Evolutionary conservation across 1,284 basidiomycete genomes (phyloP).

Genomic region (Agaricales sp.): DNA sequence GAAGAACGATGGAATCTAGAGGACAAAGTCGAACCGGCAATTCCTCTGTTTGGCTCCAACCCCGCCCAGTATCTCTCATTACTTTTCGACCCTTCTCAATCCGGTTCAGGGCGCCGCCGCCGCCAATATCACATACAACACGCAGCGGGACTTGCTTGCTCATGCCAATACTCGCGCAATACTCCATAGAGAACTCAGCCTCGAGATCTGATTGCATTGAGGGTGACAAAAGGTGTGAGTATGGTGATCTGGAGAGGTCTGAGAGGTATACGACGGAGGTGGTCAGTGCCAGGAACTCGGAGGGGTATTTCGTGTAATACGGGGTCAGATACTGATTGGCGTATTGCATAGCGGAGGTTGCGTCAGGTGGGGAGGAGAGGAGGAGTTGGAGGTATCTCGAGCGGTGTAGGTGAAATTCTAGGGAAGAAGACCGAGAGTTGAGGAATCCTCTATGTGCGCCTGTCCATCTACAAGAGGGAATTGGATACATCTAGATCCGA

Average conservation of each 20-base stretch:
- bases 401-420: conserved; percentile 83
- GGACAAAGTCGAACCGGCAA: conserved; percentile 57
- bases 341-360: conserved; percentile 42
- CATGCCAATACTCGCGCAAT: conserved; percentile 80
- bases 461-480: conserved; percentile 55
- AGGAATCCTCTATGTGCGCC: conserved; percentile 56
- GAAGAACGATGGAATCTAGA: background rate
- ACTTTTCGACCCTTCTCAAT: conserved; percentile 91
- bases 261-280: conserved; percentile 62
- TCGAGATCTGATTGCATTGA: conserved; percentile 68
- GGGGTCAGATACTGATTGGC: conserved; percentile 57
- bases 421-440: conserved; percentile 54
- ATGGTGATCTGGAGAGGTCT: conserved; percentile 59
- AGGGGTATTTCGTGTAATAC: conserved; percentile 55
- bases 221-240: conserved; percentile 61
- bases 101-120: conserved; percentile 76
- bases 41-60: conserved; percentile 86
- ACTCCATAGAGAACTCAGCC: conserved; percentile 80
- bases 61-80: conserved; percentile 85
- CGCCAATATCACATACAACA: conserved; percentile 85
- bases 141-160: conserved; percentile 80
- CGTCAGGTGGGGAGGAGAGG: conserved; percentile 28
- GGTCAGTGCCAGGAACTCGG: conserved; percentile 72
- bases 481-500: conserved; percentile 7
- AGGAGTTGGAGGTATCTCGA: conserved; percentile 75